Percentiles rank a stretch among this genome's conserved stretches.
Conservation (phyloP, 1,284 basidiomycete species). For the Earliella scabrosa region DNA sequence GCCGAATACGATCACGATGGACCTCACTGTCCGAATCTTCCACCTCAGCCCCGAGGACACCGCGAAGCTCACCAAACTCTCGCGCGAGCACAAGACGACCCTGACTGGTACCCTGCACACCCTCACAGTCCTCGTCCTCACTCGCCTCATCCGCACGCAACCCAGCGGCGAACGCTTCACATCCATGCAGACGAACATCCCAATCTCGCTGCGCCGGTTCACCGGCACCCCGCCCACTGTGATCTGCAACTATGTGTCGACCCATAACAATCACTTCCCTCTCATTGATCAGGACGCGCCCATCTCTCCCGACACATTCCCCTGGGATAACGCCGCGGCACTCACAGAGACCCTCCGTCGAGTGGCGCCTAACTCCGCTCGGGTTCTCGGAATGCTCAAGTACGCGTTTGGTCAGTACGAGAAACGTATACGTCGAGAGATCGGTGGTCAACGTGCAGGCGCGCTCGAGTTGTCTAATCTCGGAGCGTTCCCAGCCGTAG, state of each 20-base stretch:
- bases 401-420: conserved; percentile 35
- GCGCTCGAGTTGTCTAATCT: conserved; percentile 42
- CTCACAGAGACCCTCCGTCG: conserved; percentile 14
- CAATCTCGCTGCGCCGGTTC: conserved; percentile 42
- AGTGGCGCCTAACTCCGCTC: conserved; percentile 24
- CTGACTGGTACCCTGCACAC: conserved; percentile 40
- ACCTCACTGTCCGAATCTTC: conserved; percentile 29
- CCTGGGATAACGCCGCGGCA: conserved; percentile 28
- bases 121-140: conserved; percentile 34
- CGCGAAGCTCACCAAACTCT: conserved; percentile 30
- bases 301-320: conserved; percentile 16
- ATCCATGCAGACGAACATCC: conserved; percentile 30
- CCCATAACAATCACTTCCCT: conserved; percentile 25
- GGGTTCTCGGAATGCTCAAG: conserved; percentile 40
- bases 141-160: conserved; percentile 34
- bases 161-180: conserved; percentile 15
- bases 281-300: conserved; percentile 14
- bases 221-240: conserved; percentile 32
- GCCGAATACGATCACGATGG: conserved; percentile 17
- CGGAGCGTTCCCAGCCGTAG: conserved; percentile 23
- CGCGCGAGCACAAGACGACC: conserved; percentile 39
- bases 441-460: conserved; percentile 36
- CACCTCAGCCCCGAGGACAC: conserved; percentile 31
- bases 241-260: conserved; percentile 41
- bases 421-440: conserved; percentile 30